phyloP scores from a whole-genome alignment of 106 monocot species.

The Allium sativum region DNA sequence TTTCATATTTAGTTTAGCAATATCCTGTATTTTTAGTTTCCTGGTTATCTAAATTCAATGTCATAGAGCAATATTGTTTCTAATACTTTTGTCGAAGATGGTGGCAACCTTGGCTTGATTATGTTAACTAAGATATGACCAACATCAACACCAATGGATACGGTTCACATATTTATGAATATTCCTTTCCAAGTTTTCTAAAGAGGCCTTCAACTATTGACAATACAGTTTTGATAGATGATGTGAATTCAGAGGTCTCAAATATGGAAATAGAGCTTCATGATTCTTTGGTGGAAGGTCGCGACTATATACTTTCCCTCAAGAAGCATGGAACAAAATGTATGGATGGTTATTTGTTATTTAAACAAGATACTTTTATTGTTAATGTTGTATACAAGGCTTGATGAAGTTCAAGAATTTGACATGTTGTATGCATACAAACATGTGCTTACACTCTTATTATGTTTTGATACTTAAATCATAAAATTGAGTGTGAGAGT shows the following conservation, averaged over 20 bases:
- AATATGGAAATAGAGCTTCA: constrained; percentile 85
- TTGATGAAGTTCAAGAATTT: too few relatives aligned
- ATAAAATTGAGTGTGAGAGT: too few relatives aligned
- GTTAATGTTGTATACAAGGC: too few relatives aligned
- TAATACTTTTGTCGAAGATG: constrained; percentile 39
- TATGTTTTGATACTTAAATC: too few relatives aligned
- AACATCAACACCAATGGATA: constrained; percentile 36
- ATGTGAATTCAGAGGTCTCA: constrained; percentile 62
- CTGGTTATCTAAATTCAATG: too few relatives aligned
- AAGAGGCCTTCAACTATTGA: constrained; percentile 72
- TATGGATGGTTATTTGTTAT: constrained; percentile 66
- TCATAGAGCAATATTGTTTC: too few relatives aligned
- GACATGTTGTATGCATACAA: too few relatives aligned
- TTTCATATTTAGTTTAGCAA: too few relatives aligned
- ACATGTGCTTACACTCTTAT: too few relatives aligned
- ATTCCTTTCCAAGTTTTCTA: constrained; percentile 21
- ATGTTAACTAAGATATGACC: constrained; percentile 66
- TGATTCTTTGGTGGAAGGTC: constrained; percentile 87
- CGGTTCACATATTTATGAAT: constrained; percentile 44
- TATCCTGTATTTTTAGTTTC: too few relatives aligned
- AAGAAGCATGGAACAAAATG: constrained; percentile 86
- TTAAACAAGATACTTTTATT: too few relatives aligned
- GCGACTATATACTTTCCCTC: constrained; percentile 94
- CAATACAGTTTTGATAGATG: constrained; percentile 78
- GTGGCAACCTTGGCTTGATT: constrained; percentile 98